Conservation (phyloP, 140 eudicot species). For the Flaveria floridana region DNA sequence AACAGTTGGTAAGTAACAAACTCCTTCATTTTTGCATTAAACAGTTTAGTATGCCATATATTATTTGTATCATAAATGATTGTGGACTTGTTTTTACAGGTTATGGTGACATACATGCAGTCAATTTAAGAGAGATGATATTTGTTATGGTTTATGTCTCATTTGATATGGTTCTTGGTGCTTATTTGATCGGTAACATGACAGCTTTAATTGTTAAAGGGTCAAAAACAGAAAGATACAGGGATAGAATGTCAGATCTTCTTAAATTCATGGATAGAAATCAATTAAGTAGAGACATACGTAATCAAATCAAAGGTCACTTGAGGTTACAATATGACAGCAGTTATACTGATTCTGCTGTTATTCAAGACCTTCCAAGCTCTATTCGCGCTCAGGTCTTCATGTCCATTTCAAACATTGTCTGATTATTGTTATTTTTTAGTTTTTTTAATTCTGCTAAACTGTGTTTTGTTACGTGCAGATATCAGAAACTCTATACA, state of each 20-base stretch:
- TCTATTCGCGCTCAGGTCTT: slow-evolving; percentile 89
- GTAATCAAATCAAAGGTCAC: slow-evolving; percentile 72
- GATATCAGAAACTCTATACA: slow-evolving; percentile 74
- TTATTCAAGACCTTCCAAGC: slow-evolving; percentile 78
- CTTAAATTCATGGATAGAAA: slow-evolving; percentile 75
- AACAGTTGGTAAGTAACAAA: slow-evolving; percentile 65
- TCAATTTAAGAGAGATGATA: slow-evolving; percentile 85
- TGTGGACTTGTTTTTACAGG: slow-evolving; percentile 44
- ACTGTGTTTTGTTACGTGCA: slow-evolving; percentile 36
- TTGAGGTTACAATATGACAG: slow-evolving; percentile 78
- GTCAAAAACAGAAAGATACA: slow-evolving; percentile 84
- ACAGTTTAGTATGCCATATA: background rate
- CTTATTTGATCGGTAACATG: slow-evolving; percentile 93
- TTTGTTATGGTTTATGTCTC: slow-evolving; percentile 82
- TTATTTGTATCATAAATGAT: slow-evolving; percentile 8
- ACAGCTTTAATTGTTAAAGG: slow-evolving; percentile 95
- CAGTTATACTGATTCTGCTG: slow-evolving; percentile 66
- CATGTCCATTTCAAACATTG: background rate
- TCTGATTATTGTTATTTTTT: background rate
- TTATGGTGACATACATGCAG: slow-evolving; percentile 94
- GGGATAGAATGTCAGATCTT: slow-evolving; percentile 77
- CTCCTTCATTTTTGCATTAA: background rate
- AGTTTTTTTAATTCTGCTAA: slow-evolving; percentile 10
- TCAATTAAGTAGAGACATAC: slow-evolving; percentile 56
- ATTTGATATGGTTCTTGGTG: slow-evolving; percentile 86